These are phyloP conservation scores for Fragilaria radians DNA, from an alignment of 108 stramenopile genomes.

Conservation along the genomic window DNA sequence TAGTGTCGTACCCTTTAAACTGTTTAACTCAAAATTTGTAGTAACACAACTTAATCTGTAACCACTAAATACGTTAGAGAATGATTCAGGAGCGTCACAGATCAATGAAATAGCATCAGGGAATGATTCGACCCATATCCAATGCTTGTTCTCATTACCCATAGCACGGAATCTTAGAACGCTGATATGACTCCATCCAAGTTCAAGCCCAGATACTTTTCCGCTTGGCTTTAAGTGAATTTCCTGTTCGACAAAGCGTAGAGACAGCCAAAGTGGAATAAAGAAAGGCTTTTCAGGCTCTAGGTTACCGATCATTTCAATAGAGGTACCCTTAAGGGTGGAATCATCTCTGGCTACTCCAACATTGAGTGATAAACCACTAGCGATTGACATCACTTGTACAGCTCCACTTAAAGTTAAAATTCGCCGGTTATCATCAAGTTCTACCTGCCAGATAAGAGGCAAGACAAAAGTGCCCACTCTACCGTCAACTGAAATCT, in stretches of 20 bases:
- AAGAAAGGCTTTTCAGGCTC: constrained; percentile 23
- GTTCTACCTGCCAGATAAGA: constrained; percentile 52
- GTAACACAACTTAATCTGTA: background rate
- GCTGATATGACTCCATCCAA: constrained; percentile 27
- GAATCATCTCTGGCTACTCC: constrained; percentile 19
- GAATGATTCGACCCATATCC: background rate
- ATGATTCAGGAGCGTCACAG: background rate
- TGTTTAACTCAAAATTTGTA: background rate
- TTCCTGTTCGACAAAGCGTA: constrained; percentile 22
- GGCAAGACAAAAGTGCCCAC: constrained; percentile 10
- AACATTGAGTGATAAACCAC: constrained; percentile 37
- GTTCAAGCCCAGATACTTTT: background rate
- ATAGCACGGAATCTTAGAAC: constrained; percentile 19
- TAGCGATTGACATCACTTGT: constrained; percentile 26
- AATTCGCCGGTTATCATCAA: constrained; percentile 55
- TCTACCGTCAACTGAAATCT: constrained; percentile 6
- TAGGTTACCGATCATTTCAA: background rate
- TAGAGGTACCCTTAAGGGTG: background rate
- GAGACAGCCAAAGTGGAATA: constrained; percentile 48
- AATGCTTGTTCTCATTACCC: background rate
- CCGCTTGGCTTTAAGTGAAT: constrained; percentile 29
- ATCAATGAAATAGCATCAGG: background rate
- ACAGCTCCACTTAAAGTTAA: constrained; percentile 58
- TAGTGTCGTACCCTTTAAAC: background rate
- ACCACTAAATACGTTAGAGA: background rate